A percentile compares a stretch with the other conserved stretches of the same genome.
phyloP scores from a whole-genome alignment of 768 basidiomycete genomes.

The Leccinum olivaceopallidum region DNA sequence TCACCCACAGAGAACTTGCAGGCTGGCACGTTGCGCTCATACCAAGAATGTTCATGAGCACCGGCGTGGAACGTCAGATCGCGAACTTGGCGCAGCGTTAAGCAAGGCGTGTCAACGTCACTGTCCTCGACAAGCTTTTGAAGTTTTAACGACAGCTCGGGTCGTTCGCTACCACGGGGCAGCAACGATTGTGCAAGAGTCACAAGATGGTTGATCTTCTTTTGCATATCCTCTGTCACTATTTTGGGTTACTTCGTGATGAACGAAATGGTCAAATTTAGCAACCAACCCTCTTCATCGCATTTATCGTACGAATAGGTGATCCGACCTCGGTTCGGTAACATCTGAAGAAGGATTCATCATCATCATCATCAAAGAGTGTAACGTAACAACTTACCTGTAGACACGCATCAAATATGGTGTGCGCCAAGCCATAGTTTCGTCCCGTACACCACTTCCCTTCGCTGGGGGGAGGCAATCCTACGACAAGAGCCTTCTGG shows the following conservation, averaged over 20 bases:
- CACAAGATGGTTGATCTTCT: constrained; percentile 42
- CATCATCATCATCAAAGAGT: not conserved
- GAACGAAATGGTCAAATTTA: not conserved
- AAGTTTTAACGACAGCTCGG: constrained; percentile 32
- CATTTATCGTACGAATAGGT: constrained; percentile 26
- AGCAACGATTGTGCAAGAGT: constrained; percentile 41
- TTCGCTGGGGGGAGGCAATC: constrained; percentile 42
- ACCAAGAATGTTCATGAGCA: constrained; percentile 42
- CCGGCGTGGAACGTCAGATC: constrained; percentile 37
- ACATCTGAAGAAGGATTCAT: constrained; percentile 32
- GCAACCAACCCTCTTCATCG: constrained; percentile 24
- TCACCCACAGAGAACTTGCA: constrained; percentile 45
- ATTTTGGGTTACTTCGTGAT: constrained; percentile 7
- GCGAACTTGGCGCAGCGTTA: constrained; percentile 40
- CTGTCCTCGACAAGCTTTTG: constrained; percentile 36
- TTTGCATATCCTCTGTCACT: constrained; percentile 37
- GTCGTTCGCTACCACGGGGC: constrained; percentile 35
- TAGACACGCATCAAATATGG: constrained; percentile 38
- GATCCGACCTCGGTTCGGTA: constrained; percentile 41
- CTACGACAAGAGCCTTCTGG: constrained; percentile 42
- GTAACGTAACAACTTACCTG: constrained; percentile 26
- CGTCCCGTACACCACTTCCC: constrained; percentile 37
- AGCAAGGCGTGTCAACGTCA: constrained; percentile 26
- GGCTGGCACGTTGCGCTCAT: constrained; percentile 39
- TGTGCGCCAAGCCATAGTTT: constrained; percentile 46